phyloP scores from a whole-genome alignment of 73 alveolate species.

The Durusdinium trenchii region DNA sequence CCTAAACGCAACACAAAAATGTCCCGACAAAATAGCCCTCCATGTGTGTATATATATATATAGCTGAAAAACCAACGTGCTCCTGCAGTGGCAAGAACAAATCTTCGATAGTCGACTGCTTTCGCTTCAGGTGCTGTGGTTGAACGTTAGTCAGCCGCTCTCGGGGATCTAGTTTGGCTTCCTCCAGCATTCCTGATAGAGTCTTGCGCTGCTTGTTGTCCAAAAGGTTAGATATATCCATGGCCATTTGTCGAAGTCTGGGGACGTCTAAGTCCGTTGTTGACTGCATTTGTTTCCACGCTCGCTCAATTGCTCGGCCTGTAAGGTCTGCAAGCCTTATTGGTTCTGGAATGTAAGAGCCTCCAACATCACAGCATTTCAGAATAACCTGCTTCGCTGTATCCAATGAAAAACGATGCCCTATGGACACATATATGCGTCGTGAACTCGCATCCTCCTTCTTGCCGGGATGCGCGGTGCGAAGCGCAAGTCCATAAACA shows the following conservation, averaged over 20 bases:
- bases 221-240: constrained; percentile 68
- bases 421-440: constrained; percentile 98
- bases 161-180: not conserved
- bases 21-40: too few relatives aligned
- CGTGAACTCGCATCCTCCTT: constrained; percentile 96
- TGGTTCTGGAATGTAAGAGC: constrained; percentile 86
- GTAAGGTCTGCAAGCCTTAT: constrained; percentile 80
- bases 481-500: constrained; percentile 97
- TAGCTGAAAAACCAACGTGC: too few relatives aligned
- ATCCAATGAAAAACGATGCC: constrained; percentile 97
- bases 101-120: constrained; percentile 60
- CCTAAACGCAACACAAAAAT: too few relatives aligned
- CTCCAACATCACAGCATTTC: constrained; percentile 94
- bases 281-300: constrained; percentile 60
- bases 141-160: not conserved
- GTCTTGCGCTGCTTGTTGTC: constrained; percentile 67
- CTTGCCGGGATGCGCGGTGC: constrained; percentile 69
- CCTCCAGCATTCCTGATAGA: constrained; percentile 40
- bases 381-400: constrained; percentile 97
- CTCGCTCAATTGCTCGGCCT: constrained; percentile 89
- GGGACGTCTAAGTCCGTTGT: not conserved
- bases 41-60: too few relatives aligned
- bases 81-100: constrained; percentile 71
- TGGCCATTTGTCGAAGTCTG: constrained; percentile 4
- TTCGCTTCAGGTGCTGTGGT: constrained; percentile 38